Conservation (phyloP, 805 yeast genomes). For the Monosporozyma servazzii region DNA sequence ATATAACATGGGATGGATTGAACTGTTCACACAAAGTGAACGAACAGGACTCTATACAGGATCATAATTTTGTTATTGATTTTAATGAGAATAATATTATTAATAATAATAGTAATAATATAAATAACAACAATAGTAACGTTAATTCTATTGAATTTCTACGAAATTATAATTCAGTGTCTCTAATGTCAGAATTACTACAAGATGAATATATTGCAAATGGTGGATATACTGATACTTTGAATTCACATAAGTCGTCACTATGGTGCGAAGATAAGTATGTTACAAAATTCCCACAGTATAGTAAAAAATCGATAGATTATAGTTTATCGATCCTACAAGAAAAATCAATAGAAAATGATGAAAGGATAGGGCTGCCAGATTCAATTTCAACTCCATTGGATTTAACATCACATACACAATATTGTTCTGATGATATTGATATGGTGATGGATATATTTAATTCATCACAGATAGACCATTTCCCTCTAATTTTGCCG, state of each 20-base stretch:
- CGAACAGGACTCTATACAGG: not conserved
- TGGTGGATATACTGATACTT: not conserved
- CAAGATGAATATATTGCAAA: not conserved
- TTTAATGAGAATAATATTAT: not conserved
- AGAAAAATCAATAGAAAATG: not conserved
- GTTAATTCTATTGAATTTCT: not conserved
- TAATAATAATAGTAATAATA: not conserved
- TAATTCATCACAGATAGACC: not conserved
- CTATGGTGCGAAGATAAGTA: not conserved
- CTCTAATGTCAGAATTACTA: not conserved
- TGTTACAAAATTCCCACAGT: not conserved
- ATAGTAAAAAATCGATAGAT: not conserved
- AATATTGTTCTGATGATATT: not conserved
- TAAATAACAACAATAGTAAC: not conserved
- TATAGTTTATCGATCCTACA: not conserved
- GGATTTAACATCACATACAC: not conserved
- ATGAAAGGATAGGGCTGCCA: not conserved
- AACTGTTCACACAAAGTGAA: not conserved
- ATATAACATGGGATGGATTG: not conserved
- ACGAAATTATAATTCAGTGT: not conserved
- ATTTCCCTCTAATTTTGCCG: not conserved
- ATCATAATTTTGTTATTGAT: not conserved
- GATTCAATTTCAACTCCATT: not conserved
- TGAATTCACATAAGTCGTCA: not conserved
- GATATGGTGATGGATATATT: not conserved